Conservation (phyloP, 495 filamentous ascomycete genomes). For the Penicillium alfredii region DNA sequence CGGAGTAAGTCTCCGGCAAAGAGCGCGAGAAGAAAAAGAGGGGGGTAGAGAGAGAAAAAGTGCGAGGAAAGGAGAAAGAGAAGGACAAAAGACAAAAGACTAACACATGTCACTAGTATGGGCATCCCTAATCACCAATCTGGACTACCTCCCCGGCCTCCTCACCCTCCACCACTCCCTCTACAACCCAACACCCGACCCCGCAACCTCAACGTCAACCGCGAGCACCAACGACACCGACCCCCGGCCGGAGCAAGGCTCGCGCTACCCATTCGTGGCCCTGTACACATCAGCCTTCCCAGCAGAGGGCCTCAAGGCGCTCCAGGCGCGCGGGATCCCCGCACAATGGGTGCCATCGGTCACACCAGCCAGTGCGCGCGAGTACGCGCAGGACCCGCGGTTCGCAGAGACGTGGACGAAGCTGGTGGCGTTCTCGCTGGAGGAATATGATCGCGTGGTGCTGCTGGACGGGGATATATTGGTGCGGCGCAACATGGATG, state of each 20-base stretch:
- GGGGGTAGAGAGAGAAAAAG: no score
- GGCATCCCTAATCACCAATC: conserved; percentile 28
- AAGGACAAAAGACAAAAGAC: conserved; percentile 4
- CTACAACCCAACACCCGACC: conserved; percentile 10
- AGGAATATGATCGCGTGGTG: conserved; percentile 65
- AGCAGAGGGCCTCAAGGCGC: conserved; percentile 15
- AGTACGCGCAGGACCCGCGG: conserved; percentile 51
- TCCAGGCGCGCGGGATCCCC: conserved; percentile 17
- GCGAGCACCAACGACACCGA: neutral
- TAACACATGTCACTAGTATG: conserved; percentile 14
- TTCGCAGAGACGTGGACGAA: conserved; percentile 85
- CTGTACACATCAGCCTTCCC: conserved; percentile 27
- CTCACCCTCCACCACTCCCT: conserved; percentile 27
- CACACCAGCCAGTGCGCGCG: conserved; percentile 8
- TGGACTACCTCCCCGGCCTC: conserved; percentile 27
- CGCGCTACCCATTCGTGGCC: conserved; percentile 24
- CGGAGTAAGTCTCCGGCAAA: no score
- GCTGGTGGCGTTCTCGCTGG: conserved; percentile 62
- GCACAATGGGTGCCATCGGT: conserved; percentile 16
- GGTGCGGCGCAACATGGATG: conserved; percentile 70
- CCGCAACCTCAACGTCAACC: neutral
- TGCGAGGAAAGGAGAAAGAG: no score
- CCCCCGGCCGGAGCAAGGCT: neutral
- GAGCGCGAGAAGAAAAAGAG: no score
- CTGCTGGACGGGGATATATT: conserved; percentile 80